phyloP scores from a whole-genome alignment of 1,284 basidiomycete species.

The Trametes hirsuta region DNA sequence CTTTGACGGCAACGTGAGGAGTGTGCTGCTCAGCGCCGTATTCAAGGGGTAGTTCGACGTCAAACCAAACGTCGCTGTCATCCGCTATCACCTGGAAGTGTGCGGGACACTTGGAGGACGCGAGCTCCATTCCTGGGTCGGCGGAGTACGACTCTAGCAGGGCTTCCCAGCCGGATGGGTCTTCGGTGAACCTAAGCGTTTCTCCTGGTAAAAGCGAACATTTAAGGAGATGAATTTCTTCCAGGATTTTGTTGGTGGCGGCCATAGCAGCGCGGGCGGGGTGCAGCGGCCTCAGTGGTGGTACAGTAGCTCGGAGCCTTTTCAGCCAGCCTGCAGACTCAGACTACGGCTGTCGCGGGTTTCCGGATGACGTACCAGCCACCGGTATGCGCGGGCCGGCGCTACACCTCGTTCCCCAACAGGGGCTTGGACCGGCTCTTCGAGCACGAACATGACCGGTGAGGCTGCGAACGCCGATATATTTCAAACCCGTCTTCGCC shows the following conservation, averaged over 20 bases:
- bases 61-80: constrained; percentile 42
- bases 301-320: neutral
- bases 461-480: too few species aligned
- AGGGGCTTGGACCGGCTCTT: too few species aligned
- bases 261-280: neutral
- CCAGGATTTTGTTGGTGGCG: constrained; percentile 32
- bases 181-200: constrained; percentile 44
- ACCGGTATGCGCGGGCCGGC: too few species aligned
- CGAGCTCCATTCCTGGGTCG: constrained; percentile 14
- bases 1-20: constrained; percentile 45
- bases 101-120: constrained; percentile 25
- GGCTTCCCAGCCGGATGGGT: constrained; percentile 41
- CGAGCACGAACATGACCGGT: too few species aligned
- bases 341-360: too few species aligned
- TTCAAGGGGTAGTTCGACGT: constrained; percentile 39
- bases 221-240: constrained; percentile 56
- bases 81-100: constrained; percentile 44
- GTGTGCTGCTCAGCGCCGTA: constrained; percentile 3
- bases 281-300: neutral
- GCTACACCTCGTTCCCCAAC: too few species aligned
- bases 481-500: too few species aligned
- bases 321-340: too few species aligned
- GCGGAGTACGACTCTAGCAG: constrained; percentile 37
- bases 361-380: too few species aligned
- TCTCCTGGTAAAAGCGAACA: constrained; percentile 67